phyloP scores from a whole-genome alignment of 495 filamentous ascomycete genomes.

The Terfezia claveryi region DNA sequence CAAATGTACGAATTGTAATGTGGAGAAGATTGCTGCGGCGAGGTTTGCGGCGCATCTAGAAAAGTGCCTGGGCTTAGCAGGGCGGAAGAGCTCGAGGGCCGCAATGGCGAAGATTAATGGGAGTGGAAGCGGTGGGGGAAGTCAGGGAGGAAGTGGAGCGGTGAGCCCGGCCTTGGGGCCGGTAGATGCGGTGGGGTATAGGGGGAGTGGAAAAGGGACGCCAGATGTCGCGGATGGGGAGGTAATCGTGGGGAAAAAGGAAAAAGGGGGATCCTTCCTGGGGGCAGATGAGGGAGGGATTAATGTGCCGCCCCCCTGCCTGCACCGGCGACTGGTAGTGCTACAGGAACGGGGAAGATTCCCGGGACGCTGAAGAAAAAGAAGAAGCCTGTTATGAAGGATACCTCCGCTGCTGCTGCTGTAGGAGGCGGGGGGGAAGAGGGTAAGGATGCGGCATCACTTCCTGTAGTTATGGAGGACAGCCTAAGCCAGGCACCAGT shows the following conservation, averaged over 20 bases:
- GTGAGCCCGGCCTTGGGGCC: slow-evolving; percentile 14
- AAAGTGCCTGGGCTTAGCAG: slow-evolving; percentile 14
- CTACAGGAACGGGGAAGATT: background rate
- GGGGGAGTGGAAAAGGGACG: background rate
- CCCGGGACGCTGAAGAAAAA: slow-evolving; percentile 13
- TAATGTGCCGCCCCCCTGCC: slow-evolving; percentile 1
- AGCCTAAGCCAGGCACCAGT: slow-evolving; percentile 3
- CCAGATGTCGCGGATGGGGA: background rate
- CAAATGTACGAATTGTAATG: slow-evolving; percentile 11
- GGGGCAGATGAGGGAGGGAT: background rate
- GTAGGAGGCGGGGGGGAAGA: background rate
- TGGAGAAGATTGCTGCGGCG: slow-evolving; percentile 8
- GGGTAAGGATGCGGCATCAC: slow-evolving; percentile 1
- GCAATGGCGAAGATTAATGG: slow-evolving; percentile 17
- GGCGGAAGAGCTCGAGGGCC: slow-evolving; percentile 12
- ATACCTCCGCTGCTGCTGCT: background rate
- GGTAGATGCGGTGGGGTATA: slow-evolving; percentile 4
- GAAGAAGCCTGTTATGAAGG: slow-evolving; percentile 8
- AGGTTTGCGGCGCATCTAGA: slow-evolving; percentile 14
- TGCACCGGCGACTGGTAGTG: background rate
- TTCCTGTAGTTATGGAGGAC: slow-evolving; percentile 2
- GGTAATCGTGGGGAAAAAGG: slow-evolving; percentile 9
- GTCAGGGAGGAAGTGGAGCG: background rate
- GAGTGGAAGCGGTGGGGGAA: background rate
- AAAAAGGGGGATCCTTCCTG: slow-evolving; percentile 12